A percentile compares a stretch with the other conserved stretches of the same genome.
Evolutionary conservation across 2,329 filamentous ascomycete genomes (phyloP).

Genomic region (Aspergillus flavus): DNA sequence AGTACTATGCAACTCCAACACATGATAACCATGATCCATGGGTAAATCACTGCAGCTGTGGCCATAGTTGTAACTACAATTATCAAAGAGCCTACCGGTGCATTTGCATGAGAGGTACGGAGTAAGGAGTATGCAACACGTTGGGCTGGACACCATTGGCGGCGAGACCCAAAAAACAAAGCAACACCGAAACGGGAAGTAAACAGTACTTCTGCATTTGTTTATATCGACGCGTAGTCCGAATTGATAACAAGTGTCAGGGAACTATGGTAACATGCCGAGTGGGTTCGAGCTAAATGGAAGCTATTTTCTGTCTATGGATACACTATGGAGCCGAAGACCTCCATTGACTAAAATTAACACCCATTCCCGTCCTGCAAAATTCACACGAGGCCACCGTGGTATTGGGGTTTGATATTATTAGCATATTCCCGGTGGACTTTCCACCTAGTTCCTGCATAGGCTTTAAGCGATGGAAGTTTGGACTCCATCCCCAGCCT

Average conservation of each 20-base stretch:
- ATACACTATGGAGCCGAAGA: neutral
- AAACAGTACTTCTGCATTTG: neutral
- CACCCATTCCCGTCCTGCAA: neutral
- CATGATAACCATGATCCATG: neutral
- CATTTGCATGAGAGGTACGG: neutral
- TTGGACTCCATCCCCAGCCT: neutral
- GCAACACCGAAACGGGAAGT: neutral
- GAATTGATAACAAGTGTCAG: neutral
- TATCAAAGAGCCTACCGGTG: neutral
- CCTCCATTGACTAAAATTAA: neutral
- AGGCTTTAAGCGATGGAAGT: neutral
- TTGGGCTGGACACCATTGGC: neutral
- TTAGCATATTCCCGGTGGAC: neutral
- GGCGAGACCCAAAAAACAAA: neutral
- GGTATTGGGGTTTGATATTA: neutral
- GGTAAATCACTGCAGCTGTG: conserved; percentile 5
- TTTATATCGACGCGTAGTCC: neutral
- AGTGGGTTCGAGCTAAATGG: neutral
- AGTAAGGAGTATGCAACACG: neutral
- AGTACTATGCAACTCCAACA: neutral
- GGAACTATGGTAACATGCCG: neutral
- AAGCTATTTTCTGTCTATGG: neutral
- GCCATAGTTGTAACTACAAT: neutral
- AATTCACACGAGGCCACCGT: neutral
- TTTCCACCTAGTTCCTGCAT: conserved; percentile 4